phyloP scores from a whole-genome alignment of 2,329 filamentous ascomycete species.

The Endoconidiophora laricicola region DNA sequence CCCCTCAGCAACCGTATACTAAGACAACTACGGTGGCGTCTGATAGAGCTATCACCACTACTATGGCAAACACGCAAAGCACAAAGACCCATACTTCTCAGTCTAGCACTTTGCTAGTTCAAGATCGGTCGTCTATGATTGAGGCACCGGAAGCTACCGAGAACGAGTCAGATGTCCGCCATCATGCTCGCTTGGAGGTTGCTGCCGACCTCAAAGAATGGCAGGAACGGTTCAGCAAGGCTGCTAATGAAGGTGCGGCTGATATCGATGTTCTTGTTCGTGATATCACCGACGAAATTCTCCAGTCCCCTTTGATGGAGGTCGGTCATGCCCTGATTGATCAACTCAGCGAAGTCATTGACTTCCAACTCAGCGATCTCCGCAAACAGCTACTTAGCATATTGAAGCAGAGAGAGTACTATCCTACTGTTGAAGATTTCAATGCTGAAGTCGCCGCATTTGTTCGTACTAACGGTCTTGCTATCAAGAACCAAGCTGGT shows the following conservation, averaged over 20 bases:
- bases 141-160: constrained; percentile 29
- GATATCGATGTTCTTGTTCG: constrained; percentile 56
- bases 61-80: constrained; percentile 16
- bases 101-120: constrained; percentile 12
- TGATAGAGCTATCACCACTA: constrained; percentile 5
- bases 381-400: constrained; percentile 43
- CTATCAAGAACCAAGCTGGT: constrained; percentile 63
- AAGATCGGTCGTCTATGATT: constrained; percentile 18
- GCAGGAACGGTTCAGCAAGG: constrained; percentile 76
- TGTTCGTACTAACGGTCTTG: constrained; percentile 51
- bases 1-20: constrained; percentile 14
- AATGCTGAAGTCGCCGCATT: constrained; percentile 26
- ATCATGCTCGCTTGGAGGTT: constrained; percentile 49
- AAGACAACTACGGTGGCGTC: constrained; percentile 14
- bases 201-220: constrained; percentile 64
- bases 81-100: constrained; percentile 15
- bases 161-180: constrained; percentile 36
- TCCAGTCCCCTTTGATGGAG: constrained; percentile 31
- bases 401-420: constrained; percentile 37
- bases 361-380: constrained; percentile 45
- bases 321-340: constrained; percentile 49
- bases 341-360: constrained; percentile 51
- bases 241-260: constrained; percentile 60
- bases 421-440: constrained; percentile 25
- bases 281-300: constrained; percentile 29